Conservation (phyloP, 495 filamentous ascomycete genomes). For the Trichoderma virens region DNA sequence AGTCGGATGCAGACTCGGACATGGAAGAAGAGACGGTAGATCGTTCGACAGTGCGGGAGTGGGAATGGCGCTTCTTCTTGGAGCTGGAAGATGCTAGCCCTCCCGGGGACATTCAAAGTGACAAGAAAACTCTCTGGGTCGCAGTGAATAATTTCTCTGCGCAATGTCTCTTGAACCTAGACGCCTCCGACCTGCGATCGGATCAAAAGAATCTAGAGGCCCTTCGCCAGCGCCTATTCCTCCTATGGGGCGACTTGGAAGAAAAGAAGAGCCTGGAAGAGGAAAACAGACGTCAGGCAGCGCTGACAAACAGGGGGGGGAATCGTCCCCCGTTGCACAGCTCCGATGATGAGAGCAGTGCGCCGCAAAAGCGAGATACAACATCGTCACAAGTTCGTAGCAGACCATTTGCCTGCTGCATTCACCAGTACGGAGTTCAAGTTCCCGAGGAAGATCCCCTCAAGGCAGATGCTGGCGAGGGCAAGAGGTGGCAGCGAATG, state of each 20-base stretch:
- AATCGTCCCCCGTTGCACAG: constrained; percentile 18
- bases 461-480: constrained; percentile 27
- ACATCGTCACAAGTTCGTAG: constrained; percentile 24
- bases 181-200: constrained; percentile 58
- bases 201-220: constrained; percentile 34
- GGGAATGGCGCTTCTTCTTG: constrained; percentile 77
- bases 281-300: constrained; percentile 1
- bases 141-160: constrained; percentile 59
- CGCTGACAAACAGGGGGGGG: not conserved
- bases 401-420: constrained; percentile 52
- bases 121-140: constrained; percentile 46
- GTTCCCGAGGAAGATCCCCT: constrained; percentile 19
- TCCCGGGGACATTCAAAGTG: constrained; percentile 19
- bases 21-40: constrained; percentile 14
- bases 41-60: constrained; percentile 23
- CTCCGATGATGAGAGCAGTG: constrained; percentile 17
- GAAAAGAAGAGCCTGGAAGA: constrained; percentile 45
- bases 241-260: constrained; percentile 81
- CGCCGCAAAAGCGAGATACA: not conserved
- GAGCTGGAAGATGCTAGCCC: constrained; percentile 54
- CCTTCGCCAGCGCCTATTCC: constrained; percentile 64
- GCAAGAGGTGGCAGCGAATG: constrained; percentile 38
- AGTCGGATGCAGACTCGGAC: constrained; percentile 26
- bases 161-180: constrained; percentile 55
- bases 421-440: constrained; percentile 52